Conservation (phyloP, 176 grass and related monocot species). For the Stipa capillata region DNA sequence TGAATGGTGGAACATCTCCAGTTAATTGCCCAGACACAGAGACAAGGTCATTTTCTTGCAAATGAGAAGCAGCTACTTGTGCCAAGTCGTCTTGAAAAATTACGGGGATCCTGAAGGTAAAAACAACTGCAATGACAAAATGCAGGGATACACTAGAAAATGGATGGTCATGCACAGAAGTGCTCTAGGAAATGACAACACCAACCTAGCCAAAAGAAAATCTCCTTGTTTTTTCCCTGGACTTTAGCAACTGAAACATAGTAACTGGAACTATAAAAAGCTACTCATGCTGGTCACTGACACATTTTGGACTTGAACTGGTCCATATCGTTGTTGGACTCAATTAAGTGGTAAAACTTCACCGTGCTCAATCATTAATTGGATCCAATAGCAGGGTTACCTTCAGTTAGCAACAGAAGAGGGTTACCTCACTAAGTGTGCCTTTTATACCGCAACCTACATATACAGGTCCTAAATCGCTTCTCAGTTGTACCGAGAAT, state of each 20-base stretch:
- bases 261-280: neutral
- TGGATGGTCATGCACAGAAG: neutral
- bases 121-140: neutral
- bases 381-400: neutral
- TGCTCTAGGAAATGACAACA: neutral
- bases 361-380: neutral
- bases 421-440: too few relatives aligned
- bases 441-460: too few relatives aligned
- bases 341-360: neutral
- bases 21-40: conserved; percentile 59
- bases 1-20: conserved; percentile 37
- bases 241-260: conserved; percentile 20
- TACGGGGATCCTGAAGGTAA: conserved; percentile 63
- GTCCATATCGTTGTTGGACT: neutral
- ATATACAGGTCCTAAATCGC: too few relatives aligned
- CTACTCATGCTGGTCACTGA: neutral
- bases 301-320: neutral
- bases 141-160: neutral
- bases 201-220: neutral
- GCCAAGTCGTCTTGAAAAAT: conserved; percentile 88
- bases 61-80: conserved; percentile 58
- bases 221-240: too few relatives aligned
- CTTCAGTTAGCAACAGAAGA: neutral
- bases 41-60: conserved; percentile 80
- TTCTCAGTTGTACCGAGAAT: too few relatives aligned